A percentile compares a stretch with the other conserved stretches of the same genome.
Evolutionary conservation across 2,329 filamentous ascomycete genomes (phyloP).

Genomic region (Tolypocladium nubicola): DNA sequence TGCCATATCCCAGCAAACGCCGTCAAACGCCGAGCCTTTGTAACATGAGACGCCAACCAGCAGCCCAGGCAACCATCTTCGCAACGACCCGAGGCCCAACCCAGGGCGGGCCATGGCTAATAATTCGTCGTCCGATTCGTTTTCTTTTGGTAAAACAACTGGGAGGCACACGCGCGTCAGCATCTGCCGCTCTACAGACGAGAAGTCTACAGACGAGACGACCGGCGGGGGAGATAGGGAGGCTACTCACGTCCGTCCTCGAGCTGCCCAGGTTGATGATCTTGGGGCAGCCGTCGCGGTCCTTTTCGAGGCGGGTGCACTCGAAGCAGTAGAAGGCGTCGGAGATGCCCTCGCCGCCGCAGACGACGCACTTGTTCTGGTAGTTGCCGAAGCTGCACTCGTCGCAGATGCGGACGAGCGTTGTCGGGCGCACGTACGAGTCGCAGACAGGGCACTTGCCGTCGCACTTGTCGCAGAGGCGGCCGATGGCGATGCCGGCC

Average conservation of each 20-base stretch:
- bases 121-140: slow-evolving; percentile 49
- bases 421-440: slow-evolving; percentile 95
- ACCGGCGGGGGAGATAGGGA: slow-evolving; percentile 20
- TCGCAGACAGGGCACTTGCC: slow-evolving; percentile 99
- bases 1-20: not conserved
- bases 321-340: slow-evolving; percentile 99
- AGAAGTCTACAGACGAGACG: not conserved
- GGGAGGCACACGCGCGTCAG: slow-evolving; percentile 3
- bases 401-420: slow-evolving; percentile 95
- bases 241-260: slow-evolving; percentile 68
- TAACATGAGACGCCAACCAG: not conserved
- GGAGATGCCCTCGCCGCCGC: slow-evolving; percentile 93
- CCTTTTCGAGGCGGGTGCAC: slow-evolving; percentile 93
- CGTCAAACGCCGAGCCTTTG: not conserved
- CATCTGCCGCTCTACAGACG: not conserved
- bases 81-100: slow-evolving; percentile 25
- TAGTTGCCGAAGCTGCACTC: slow-evolving; percentile 99
- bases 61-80: not conserved
- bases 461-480: slow-evolving; percentile 99
- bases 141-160: slow-evolving; percentile 58
- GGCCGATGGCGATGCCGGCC: slow-evolving; percentile 92
- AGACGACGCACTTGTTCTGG: slow-evolving; percentile 99
- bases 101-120: slow-evolving; percentile 38
- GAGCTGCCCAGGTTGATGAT: slow-evolving; percentile 97
- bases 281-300: slow-evolving; percentile 95